Percentiles rank a stretch among this genome's conserved stretches.
Evolutionary conservation across 805 yeast species (phyloP).

Genomic region (Spathaspora arborariae): DNA sequence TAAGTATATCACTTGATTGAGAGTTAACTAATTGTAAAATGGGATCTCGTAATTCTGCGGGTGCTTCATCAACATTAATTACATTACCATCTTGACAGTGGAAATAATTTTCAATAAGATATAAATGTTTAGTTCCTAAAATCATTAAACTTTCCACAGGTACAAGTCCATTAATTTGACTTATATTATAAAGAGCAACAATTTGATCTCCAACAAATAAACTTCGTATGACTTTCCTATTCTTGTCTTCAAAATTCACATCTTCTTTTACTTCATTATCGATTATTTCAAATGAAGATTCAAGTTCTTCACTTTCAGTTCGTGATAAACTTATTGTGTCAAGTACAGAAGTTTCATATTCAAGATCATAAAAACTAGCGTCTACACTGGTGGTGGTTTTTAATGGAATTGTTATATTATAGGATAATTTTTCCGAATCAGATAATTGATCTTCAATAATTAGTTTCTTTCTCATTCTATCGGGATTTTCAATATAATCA

Average conservation of each 20-base stretch:
- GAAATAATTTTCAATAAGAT: constrained; percentile 67
- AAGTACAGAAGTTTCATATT: constrained; percentile 14
- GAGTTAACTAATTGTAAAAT: constrained; percentile 63
- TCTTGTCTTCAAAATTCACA: constrained; percentile 53
- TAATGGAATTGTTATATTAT: constrained; percentile 38
- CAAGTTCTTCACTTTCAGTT: constrained; percentile 9
- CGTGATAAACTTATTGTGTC: constrained; percentile 23
- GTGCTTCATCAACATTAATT: constrained; percentile 64
- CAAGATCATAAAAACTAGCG: constrained; percentile 11
- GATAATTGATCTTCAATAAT: constrained; percentile 49
- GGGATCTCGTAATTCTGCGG: constrained; percentile 59
- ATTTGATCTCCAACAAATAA: constrained; percentile 69
- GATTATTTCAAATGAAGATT: constrained; percentile 41
- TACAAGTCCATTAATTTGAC: constrained; percentile 72
- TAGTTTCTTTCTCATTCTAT: constrained; percentile 62
- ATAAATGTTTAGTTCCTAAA: constrained; percentile 60
- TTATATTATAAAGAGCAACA: constrained; percentile 68
- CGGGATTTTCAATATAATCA: constrained; percentile 67
- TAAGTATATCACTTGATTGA: constrained; percentile 27
- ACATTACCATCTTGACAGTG: constrained; percentile 50
- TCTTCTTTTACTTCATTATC: constrained; percentile 3
- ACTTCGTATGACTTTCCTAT: constrained; percentile 69
- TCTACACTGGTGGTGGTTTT: constrained; percentile 7
- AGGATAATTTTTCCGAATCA: constrained; percentile 41
- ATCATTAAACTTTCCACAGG: constrained; percentile 74